Conservation (phyloP, 2,329 filamentous ascomycete genomes). For the Bipolaris sorokiniana region DNA sequence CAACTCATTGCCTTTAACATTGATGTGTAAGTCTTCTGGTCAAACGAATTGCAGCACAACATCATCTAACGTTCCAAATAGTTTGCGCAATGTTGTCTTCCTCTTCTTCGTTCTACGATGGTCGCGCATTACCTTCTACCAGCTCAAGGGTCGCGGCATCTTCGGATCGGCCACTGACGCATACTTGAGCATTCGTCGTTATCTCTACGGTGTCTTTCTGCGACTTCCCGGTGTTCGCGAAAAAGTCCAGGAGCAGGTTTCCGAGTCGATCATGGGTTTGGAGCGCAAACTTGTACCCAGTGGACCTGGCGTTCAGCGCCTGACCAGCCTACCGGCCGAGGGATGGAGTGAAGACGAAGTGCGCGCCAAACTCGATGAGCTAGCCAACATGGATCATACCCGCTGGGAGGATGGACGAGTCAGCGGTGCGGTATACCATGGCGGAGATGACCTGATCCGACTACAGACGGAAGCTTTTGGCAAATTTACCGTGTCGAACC, state of each 20-base stretch:
- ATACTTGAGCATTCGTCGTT: constrained; percentile 73
- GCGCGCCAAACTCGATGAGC: constrained; percentile 75
- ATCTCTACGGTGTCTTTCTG: constrained; percentile 84
- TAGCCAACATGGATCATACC: constrained; percentile 89
- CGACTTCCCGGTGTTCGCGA: constrained; percentile 83
- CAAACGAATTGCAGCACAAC: background rate
- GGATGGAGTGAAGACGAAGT: constrained; percentile 83
- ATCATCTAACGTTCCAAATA: constrained; percentile 4
- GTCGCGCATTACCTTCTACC: constrained; percentile 78
- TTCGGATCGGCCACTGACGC: constrained; percentile 77
- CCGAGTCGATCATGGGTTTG: constrained; percentile 78
- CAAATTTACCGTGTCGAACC: constrained; percentile 93
- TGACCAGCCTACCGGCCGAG: constrained; percentile 78
- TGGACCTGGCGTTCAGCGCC: constrained; percentile 72
- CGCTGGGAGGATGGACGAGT: constrained; percentile 96
- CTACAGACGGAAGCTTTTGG: constrained; percentile 93
- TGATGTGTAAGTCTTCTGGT: constrained; percentile 64
- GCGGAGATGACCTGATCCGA: constrained; percentile 78
- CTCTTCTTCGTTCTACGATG: constrained; percentile 85
- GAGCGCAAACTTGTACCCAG: constrained; percentile 82
- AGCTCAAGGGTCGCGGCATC: constrained; percentile 86
- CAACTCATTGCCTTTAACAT: constrained; percentile 66
- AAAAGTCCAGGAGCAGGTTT: constrained; percentile 84
- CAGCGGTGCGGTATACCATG: constrained; percentile 94
- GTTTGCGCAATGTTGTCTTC: constrained; percentile 86